Percentiles rank a stretch among this genome's conserved stretches.
Evolutionary conservation across 306 rosid species (phyloP).

Genomic region (Crotalaria pallida): DNA sequence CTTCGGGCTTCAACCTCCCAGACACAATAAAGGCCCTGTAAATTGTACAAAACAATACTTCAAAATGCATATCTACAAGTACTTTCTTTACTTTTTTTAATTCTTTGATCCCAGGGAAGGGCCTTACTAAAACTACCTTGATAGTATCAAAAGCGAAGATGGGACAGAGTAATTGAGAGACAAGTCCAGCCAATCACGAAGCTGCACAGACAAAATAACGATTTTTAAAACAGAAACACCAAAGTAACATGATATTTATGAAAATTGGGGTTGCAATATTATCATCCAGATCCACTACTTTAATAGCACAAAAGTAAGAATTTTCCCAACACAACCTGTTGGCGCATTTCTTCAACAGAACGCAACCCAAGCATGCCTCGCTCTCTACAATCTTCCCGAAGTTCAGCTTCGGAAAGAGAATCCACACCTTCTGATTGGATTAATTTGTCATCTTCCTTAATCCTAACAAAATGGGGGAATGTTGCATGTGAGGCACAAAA

Average conservation of each 20-base stretch:
- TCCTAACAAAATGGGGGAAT: slow-evolving; percentile 38
- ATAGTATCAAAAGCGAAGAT: slow-evolving; percentile 95
- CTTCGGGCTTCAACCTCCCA: slow-evolving; percentile 81
- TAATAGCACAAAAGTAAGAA: slow-evolving; percentile 20
- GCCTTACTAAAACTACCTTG: slow-evolving; percentile 54
- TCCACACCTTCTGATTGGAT: slow-evolving; percentile 91
- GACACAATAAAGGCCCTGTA: slow-evolving; percentile 82
- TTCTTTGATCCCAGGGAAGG: neutral
- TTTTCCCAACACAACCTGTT: slow-evolving; percentile 53
- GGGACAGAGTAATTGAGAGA: slow-evolving; percentile 92
- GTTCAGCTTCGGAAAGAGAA: slow-evolving; percentile 94
- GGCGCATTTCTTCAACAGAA: slow-evolving; percentile 97
- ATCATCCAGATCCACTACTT: slow-evolving; percentile 10
- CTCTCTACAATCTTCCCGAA: slow-evolving; percentile 92
- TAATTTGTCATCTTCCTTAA: slow-evolving; percentile 83
- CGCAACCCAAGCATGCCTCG: slow-evolving; percentile 94
- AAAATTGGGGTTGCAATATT: slow-evolving; percentile 4
- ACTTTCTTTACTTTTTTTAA: neutral
- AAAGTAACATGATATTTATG: slow-evolving; percentile 18
- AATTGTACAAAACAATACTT: slow-evolving; percentile 18
- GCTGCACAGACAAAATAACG: slow-evolving; percentile 42
- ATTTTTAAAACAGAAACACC: slow-evolving; percentile 9
- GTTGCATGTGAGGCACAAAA: neutral
- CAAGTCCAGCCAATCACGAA: slow-evolving; percentile 95
- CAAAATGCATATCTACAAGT: slow-evolving; percentile 16